Percentiles rank a stretch among this genome's conserved stretches.
phyloP scores from a whole-genome alignment of 108 stramenopile genomes.

The Parietichytrium sp. region DNA sequence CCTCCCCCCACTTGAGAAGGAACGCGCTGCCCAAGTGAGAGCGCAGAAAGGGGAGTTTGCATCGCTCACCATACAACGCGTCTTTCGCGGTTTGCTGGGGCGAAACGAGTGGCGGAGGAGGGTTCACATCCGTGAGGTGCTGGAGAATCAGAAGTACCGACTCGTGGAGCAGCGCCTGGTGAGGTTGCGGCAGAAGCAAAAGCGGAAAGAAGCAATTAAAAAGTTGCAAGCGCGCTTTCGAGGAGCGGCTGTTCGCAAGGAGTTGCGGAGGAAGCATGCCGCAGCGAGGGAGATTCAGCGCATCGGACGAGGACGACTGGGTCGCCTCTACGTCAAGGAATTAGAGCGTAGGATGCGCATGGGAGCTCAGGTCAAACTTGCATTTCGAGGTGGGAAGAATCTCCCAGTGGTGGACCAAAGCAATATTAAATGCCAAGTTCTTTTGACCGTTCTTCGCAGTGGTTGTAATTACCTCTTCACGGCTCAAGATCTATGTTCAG shows the following conservation, averaged over 20 bases:
- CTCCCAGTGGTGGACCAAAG: background rate
- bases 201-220: background rate
- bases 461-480: background rate
- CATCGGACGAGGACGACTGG: background rate
- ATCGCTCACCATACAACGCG: background rate
- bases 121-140: background rate
- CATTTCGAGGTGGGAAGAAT: background rate
- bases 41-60: background rate
- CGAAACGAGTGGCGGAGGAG: background rate
- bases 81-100: background rate
- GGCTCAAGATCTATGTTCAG: background rate
- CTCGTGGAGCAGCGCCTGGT: background rate
- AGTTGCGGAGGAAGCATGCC: background rate
- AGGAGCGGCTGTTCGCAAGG: background rate
- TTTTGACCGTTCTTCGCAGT: background rate
- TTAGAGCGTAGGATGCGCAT: slow-evolving; percentile 3
- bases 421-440: background rate
- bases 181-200: background rate
- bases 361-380: background rate
- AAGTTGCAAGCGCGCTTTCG: background rate
- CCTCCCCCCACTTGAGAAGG: background rate
- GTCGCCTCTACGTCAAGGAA: background rate
- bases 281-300: background rate
- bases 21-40: background rate
- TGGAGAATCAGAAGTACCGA: background rate